These are phyloP conservation scores for Colletotrichum karsti DNA, from an alignment of 2,329 filamentous ascomycete genomes.

Conservation along the genomic window DNA sequence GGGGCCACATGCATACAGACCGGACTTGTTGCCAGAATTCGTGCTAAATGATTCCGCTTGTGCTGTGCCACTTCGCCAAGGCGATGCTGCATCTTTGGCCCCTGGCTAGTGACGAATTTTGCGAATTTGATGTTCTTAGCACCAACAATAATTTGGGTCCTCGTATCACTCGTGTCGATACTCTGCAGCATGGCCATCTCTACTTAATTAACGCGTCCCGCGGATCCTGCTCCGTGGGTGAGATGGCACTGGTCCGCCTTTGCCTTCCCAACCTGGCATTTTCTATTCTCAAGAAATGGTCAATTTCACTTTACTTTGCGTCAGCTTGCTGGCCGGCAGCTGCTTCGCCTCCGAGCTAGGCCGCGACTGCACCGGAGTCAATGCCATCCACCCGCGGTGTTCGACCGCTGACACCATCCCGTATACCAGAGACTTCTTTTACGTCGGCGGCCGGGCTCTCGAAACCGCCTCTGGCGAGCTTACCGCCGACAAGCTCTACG, in stretches of 20 bases:
- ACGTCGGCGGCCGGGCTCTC: constrained; percentile 45
- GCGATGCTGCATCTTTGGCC: not conserved
- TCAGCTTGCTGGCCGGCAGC: not conserved
- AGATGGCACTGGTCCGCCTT: no score
- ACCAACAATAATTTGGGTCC: no score
- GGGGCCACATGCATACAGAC: not conserved
- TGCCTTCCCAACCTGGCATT: not conserved
- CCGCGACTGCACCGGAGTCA: constrained; percentile 1
- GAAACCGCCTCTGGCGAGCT: constrained; percentile 37
- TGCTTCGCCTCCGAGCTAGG: not conserved
- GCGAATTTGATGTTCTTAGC: no score
- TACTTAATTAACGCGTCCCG: no score
- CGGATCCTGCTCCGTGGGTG: no score
- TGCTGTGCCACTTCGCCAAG: constrained; percentile 5
- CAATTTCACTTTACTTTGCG: not conserved
- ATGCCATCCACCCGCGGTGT: constrained; percentile 8
- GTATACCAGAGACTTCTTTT: constrained; percentile 39
- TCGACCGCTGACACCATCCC: constrained; percentile 13
- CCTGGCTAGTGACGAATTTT: not conserved
- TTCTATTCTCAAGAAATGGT: not conserved
- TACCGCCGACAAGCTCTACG: constrained; percentile 58
- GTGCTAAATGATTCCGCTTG: not conserved
- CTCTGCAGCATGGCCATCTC: no score
- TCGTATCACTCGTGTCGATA: no score
- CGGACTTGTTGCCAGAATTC: not conserved